These are phyloP conservation scores for Sesbania bispinosa DNA, from an alignment of 306 rosid genomes.

Conservation along the genomic window DNA sequence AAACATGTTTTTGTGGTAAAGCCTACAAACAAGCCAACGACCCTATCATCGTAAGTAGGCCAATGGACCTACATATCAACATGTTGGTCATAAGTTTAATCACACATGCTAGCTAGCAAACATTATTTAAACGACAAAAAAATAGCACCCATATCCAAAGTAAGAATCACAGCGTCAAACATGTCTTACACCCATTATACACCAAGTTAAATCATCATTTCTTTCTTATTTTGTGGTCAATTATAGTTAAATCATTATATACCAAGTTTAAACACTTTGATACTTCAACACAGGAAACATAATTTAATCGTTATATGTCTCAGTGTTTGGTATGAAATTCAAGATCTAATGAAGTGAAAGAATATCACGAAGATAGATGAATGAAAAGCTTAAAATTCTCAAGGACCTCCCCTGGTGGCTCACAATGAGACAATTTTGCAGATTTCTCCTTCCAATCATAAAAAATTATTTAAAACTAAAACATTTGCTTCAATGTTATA, in stretches of 20 bases:
- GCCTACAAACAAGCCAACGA: too few species aligned
- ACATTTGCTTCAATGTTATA: constrained; percentile 67
- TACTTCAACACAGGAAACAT: constrained; percentile 1
- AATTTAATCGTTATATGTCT: not conserved
- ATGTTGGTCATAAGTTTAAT: too few species aligned
- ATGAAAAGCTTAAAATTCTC: constrained; percentile 50
- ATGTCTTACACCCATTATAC: too few species aligned
- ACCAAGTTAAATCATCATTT: too few species aligned
- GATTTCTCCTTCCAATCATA: constrained; percentile 72
- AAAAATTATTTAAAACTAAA: constrained; percentile 61
- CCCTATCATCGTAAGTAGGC: too few species aligned
- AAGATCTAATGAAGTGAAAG: not conserved
- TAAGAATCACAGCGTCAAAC: too few species aligned
- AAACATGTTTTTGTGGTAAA: too few species aligned
- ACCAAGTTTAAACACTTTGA: constrained; percentile 3
- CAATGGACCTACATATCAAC: too few species aligned
- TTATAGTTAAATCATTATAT: constrained; percentile 21
- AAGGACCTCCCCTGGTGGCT: constrained; percentile 59
- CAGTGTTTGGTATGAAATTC: not conserved
- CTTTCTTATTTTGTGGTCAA: constrained; percentile 66
- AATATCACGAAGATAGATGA: not conserved
- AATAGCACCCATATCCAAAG: too few species aligned
- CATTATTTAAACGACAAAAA: too few species aligned
- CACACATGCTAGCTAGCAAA: too few species aligned
- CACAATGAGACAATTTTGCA: constrained; percentile 57